Base-by-base conservation (phyloP, 495 filamentous ascomycete genomes). In the Saxophila tyrrhenica region DNA sequence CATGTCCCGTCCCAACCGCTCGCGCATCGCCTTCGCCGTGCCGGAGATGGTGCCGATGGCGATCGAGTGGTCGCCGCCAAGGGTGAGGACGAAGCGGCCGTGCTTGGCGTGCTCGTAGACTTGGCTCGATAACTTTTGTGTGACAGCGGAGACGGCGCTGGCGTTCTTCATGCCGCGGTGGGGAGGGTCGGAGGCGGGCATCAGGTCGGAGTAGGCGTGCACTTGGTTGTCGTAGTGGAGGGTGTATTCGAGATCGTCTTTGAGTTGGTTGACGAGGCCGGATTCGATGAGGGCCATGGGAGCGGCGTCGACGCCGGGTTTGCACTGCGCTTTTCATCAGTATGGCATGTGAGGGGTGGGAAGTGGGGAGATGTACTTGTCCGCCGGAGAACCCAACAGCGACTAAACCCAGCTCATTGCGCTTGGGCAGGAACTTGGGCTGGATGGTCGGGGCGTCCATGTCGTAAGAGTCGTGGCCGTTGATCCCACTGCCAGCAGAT, bases 371-470 rank as follows among this genome's bases (percentile, higher is more conserved):
- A n/a, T n/a, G 61, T 79, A 91, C 90, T 78, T 98, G 92, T 49
- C 92, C 92, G 62, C 94, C 92, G 52, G 89, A 94, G 76, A 98
- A 98, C 55, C 91, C 91, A 19, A 97, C 92, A 24, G 91, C 90
- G 39, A 97, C 87, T 48, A 98, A 77, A 53, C 92, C 92, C 51
- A 98, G 78, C 59, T 96, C 81, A 65, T 84, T 74, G 48, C 79
- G 75, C 57, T 81, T 73, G 57, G 82, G 71, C 56, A 98, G 85
- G 73, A 95, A 98, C 61, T 84, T 87, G 62, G 87, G 83, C 53
- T 75, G 62, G 59, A 94, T 78, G 48, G 84, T 86, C 1, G 87
- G 81, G 17, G 88, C 87, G 57, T 73, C 57, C 61, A 63, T 63
- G 21, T n/a, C n/a, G n/a, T n/a, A n/a, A n/a, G n/a, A n/a, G n/a